Conservation (phyloP, 495 filamentous ascomycete genomes). For the Thermochaetoides thermophila region DNA sequence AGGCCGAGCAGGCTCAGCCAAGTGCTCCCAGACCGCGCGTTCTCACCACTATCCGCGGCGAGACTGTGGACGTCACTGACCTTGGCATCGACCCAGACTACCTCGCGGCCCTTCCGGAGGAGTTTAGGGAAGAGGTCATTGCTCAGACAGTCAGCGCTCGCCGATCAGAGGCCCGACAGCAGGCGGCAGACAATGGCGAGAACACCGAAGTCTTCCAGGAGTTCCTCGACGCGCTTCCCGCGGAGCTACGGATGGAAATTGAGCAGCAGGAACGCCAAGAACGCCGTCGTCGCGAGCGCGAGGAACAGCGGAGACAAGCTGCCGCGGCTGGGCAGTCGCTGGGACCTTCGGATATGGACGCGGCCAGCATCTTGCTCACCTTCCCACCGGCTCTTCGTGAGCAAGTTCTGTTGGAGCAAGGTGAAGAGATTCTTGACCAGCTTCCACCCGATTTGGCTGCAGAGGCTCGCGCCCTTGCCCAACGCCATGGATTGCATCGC, state of each 20-base stretch:
- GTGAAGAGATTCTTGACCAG: slow-evolving; percentile 74
- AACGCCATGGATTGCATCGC: slow-evolving; percentile 13
- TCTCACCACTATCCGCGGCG: slow-evolving; percentile 66
- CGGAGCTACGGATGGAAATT: slow-evolving; percentile 78
- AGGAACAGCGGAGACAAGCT: slow-evolving; percentile 46
- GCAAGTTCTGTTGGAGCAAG: slow-evolving; percentile 77
- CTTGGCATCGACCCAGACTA: slow-evolving; percentile 91
- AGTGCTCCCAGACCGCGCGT: slow-evolving; percentile 36
- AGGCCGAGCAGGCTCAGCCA: slow-evolving; percentile 18
- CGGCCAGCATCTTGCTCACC: slow-evolving; percentile 81
- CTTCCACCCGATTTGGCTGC: slow-evolving; percentile 71
- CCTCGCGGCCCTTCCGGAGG: slow-evolving; percentile 84
- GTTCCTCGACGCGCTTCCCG: slow-evolving; percentile 83
- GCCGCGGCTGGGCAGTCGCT: slow-evolving; percentile 36
- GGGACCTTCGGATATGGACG: slow-evolving; percentile 72
- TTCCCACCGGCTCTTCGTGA: slow-evolving; percentile 75
- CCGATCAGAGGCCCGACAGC: slow-evolving; percentile 61
- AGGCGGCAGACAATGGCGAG: slow-evolving; percentile 51
- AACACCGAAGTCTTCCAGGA: slow-evolving; percentile 84
- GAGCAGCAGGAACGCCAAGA: slow-evolving; percentile 80
- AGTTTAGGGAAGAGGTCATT: slow-evolving; percentile 88
- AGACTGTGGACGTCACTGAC: slow-evolving; percentile 77
- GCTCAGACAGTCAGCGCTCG: slow-evolving; percentile 72
- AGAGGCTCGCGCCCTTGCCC: slow-evolving; percentile 56
- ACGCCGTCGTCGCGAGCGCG: slow-evolving; percentile 76